Evolutionary conservation across 1,139 yeast genomes (phyloP).

Genomic region (Diutina sp.): DNA sequence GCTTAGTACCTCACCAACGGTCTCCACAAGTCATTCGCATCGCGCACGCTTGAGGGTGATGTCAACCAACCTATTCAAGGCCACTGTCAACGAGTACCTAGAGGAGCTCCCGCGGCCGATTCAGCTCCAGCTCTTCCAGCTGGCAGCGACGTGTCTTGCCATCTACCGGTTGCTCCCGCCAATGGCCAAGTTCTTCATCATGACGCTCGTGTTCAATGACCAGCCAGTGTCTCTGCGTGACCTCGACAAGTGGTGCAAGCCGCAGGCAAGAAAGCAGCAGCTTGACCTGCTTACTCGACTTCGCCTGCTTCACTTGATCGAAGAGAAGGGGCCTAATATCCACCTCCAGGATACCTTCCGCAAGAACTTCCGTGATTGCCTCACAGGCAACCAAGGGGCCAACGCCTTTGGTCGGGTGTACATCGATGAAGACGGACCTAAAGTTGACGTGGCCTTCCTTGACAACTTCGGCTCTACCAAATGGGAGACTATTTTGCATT

Average conservation of each 20-base stretch:
- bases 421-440: conserved; percentile 21
- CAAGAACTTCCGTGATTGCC: conserved; percentile 63
- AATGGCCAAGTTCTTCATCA: conserved; percentile 76
- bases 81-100: conserved; percentile 78
- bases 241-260: conserved; percentile 67
- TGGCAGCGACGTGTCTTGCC: conserved; percentile 90
- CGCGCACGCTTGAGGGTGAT: background rate
- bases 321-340: conserved; percentile 47
- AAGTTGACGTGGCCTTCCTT: conserved; percentile 50
- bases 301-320: conserved; percentile 62
- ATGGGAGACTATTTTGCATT: conserved; percentile 94
- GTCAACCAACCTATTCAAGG: conserved; percentile 17
- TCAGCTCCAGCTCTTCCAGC: conserved; percentile 59
- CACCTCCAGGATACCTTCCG: conserved; percentile 66
- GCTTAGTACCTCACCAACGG: background rate
- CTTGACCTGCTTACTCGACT: conserved; percentile 72
- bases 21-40: background rate
- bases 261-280: conserved; percentile 39
- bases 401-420: conserved; percentile 27
- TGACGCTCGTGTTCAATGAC: conserved; percentile 78
- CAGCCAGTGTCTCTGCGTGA: conserved; percentile 56
- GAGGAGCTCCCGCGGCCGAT: conserved; percentile 82
- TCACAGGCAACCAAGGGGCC: conserved; percentile 59
- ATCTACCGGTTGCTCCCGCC: conserved; percentile 80
- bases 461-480: conserved; percentile 73